Conservation (phyloP, 305 asterid genomes). For the Striga hermonthica region DNA sequence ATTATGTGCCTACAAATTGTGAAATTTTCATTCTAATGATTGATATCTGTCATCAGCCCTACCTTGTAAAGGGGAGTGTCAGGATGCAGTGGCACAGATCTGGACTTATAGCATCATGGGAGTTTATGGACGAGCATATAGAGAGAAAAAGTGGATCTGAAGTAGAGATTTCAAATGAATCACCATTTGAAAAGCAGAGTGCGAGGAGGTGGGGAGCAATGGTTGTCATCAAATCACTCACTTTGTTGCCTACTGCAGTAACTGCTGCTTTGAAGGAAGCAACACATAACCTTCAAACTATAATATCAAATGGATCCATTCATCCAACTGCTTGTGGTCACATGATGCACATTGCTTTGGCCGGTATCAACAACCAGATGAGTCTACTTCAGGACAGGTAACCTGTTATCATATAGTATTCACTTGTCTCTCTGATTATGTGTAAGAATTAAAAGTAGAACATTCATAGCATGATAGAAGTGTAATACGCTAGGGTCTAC, state of each 20-base stretch:
- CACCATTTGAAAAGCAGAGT: slow-evolving; percentile 49
- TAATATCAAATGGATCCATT: slow-evolving; percentile 35
- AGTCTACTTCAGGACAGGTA: slow-evolving; percentile 97
- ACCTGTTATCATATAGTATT: slow-evolving; percentile 12
- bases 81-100: slow-evolving; percentile 99
- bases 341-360: slow-evolving; percentile 97
- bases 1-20: slow-evolving; percentile 16
- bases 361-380: slow-evolving; percentile 94
- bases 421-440: not conserved
- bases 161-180: slow-evolving; percentile 37
- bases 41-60: slow-evolving; percentile 60
- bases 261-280: slow-evolving; percentile 87
- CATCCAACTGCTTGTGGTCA: slow-evolving; percentile 50
- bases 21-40: slow-evolving; percentile 30
- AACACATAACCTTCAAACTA: slow-evolving; percentile 47
- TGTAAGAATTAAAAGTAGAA: not conserved
- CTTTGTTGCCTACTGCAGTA: slow-evolving; percentile 71
- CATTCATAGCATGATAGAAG: not conserved
- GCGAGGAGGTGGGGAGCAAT: slow-evolving; percentile 94
- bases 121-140: slow-evolving; percentile 75
- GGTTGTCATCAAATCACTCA: slow-evolving; percentile 92
- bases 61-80: slow-evolving; percentile 90
- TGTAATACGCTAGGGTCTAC: not conserved
- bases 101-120: slow-evolving; percentile 98
- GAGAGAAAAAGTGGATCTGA: slow-evolving; percentile 48